Percentiles rank a stretch among this genome's conserved stretches.
These are phyloP conservation scores for Acacia acuminata DNA, from an alignment of 306 rosid species.

Conservation along the genomic window DNA sequence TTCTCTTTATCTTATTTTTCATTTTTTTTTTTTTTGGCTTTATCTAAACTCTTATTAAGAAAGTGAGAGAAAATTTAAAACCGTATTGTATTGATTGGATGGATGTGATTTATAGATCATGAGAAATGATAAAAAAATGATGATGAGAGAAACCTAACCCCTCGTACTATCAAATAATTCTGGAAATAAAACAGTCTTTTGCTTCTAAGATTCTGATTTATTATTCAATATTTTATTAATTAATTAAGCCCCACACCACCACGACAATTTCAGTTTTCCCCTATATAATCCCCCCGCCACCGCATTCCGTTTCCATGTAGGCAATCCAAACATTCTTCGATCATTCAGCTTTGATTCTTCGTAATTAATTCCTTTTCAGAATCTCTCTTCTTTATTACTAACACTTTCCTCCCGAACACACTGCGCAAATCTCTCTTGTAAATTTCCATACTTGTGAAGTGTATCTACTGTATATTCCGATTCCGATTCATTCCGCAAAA, in stretches of 20 bases:
- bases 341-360: background rate
- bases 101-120: too few species aligned
- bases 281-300: constrained; percentile 33
- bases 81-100: too few species aligned
- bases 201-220: background rate
- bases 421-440: background rate
- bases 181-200: background rate
- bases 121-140: too few species aligned
- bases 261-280: background rate
- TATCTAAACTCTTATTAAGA: too few species aligned
- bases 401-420: background rate
- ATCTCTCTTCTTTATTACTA: background rate
- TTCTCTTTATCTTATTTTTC: too few species aligned
- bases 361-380: background rate
- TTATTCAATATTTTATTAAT: background rate
- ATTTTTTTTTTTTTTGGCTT: too few species aligned
- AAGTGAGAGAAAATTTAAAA: too few species aligned
- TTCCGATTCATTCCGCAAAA: background rate
- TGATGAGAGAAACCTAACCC: too few species aligned
- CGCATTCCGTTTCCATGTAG: background rate
- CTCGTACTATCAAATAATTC: too few species aligned
- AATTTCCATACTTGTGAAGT: constrained; percentile 7
- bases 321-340: background rate
- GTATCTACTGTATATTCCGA: background rate
- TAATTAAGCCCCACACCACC: background rate